Percentiles rank a stretch among this genome's conserved stretches.
Evolutionary conservation across 2,329 filamentous ascomycete genomes (phyloP).

Genomic region (Paradendryphiella salina): DNA sequence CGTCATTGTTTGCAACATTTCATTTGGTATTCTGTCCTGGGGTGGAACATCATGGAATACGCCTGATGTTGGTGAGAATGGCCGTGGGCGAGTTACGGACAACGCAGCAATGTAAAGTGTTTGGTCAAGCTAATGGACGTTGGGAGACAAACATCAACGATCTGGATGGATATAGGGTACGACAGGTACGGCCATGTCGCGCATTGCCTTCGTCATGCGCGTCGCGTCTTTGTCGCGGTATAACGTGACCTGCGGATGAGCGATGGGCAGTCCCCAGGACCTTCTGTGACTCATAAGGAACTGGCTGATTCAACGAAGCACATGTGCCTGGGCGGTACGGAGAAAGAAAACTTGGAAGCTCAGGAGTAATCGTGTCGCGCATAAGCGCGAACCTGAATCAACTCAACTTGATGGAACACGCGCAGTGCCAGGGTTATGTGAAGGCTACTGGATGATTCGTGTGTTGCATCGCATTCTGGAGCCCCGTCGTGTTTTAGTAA

Average conservation of each 20-base stretch:
- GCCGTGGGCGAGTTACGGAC: conserved; percentile 15
- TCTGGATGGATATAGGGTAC: not conserved
- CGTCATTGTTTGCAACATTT: conserved; percentile 18
- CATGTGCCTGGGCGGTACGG: not conserved
- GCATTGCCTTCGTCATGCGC: conserved; percentile 1
- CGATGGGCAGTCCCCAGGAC: not conserved
- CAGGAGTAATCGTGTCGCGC: conserved; percentile 3
- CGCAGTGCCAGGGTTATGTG: not conserved
- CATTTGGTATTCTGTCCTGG: conserved; percentile 24
- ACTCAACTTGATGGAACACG: not conserved
- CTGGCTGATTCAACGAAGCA: not conserved
- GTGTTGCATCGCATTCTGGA: not conserved
- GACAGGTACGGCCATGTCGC: not conserved
- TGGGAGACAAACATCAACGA: not conserved
- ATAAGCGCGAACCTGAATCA: conserved; percentile 3
- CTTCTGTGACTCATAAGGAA: conserved; percentile 14
- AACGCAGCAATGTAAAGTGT: conserved; percentile 21
- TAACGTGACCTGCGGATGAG: conserved; percentile 15
- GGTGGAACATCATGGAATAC: conserved; percentile 23
- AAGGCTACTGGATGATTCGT: not conserved
- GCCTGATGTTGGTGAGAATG: conserved; percentile 4
- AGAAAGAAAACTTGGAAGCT: not conserved
- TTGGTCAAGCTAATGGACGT: conserved; percentile 10
- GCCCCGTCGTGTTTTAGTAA: not conserved
- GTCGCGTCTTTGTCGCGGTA: conserved; percentile 17